Percentiles rank a stretch among this genome's conserved stretches.
Evolutionary conservation across 2,329 filamentous ascomycete species (phyloP).

Genomic region (Epichloe festucae): DNA sequence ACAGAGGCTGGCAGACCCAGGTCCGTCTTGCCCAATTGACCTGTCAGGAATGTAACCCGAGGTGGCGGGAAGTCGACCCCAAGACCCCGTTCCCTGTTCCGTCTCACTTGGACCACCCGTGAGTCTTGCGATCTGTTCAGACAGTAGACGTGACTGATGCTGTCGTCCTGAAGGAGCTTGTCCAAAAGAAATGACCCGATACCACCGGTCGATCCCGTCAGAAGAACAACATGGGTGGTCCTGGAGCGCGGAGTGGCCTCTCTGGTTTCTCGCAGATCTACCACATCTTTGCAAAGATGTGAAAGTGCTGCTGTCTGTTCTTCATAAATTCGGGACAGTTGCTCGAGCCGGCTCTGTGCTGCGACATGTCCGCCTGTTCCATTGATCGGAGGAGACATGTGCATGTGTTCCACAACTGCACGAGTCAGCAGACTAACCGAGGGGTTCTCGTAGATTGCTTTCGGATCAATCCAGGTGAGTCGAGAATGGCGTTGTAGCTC

Average conservation of each 20-base stretch:
- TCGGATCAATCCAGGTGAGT: neutral
- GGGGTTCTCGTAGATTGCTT: neutral
- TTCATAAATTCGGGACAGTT: neutral
- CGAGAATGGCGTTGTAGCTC: neutral
- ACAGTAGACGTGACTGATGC: neutral
- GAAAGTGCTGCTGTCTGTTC: neutral
- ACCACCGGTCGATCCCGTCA: conserved; percentile 6
- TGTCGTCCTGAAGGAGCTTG: neutral
- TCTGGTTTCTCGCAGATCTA: neutral
- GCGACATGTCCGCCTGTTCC: neutral
- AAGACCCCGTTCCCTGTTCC: neutral
- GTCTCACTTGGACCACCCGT: neutral
- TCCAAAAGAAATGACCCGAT: conserved; percentile 6
- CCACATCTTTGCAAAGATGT: neutral
- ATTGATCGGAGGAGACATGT: neutral
- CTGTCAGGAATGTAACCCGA: conserved; percentile 2
- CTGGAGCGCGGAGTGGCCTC: neutral
- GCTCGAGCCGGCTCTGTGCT: neutral
- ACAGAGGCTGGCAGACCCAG: neutral
- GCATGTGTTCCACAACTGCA: neutral
- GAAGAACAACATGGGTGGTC: neutral
- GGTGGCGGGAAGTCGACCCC: neutral
- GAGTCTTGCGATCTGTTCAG: conserved; percentile 4
- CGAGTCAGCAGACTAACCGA: neutral
- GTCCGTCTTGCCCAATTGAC: neutral